Base-by-base conservation (phyloP, 2,329 filamentous ascomycete species). In the Penicillium sp. region DNA sequence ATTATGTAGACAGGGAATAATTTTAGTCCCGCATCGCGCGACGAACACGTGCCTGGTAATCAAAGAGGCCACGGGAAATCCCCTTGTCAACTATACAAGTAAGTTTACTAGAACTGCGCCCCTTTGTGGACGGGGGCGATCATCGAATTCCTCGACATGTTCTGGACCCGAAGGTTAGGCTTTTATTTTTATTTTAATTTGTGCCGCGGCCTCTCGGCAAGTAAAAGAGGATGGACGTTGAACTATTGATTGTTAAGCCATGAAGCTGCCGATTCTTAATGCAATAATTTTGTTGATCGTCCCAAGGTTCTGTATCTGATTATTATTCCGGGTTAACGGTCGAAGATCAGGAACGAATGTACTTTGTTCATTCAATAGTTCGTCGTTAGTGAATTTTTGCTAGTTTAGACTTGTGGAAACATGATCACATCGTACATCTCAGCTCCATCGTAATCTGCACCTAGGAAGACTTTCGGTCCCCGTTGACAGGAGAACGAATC, bases 31-130 rank as follows among this genome's bases (percentile, higher is more conserved):
- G 64, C 66, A 68, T 62, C 47, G 19, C n/a, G n/a, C 13, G 4
- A 26, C n/a, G 46, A 60, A 58, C 66, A 68, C 66, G 65, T 68
- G 66, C 50, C 27, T 10, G 21, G 27, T 39, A 31, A 27, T 48
- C 22, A 22, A 45, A 45, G 26, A 26, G 5, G 16, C n/a, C 33
- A 27, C 39, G 22, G 24, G 24, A 24, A 22, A 27, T 14, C 21
- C 21, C 31, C 11, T 5, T 27, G 31, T 22, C n/a, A 42, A 37
- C 33, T n/a, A 7, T 31, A 33, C 29, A 35, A 24, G 29, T 47
- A 14, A 42, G 11, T 42, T 42, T 42, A 24, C 29, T 39, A 33
- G 22, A 14, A 48, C 13, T 16, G 44, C 24, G 29, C 52, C 52
- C 54, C 44, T 39, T 51, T 37, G 37, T 43, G 44, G 49, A 46